phyloP scores from a whole-genome alignment of 2,329 filamentous ascomycete genomes.

The Colletotrichum sp. region DNA sequence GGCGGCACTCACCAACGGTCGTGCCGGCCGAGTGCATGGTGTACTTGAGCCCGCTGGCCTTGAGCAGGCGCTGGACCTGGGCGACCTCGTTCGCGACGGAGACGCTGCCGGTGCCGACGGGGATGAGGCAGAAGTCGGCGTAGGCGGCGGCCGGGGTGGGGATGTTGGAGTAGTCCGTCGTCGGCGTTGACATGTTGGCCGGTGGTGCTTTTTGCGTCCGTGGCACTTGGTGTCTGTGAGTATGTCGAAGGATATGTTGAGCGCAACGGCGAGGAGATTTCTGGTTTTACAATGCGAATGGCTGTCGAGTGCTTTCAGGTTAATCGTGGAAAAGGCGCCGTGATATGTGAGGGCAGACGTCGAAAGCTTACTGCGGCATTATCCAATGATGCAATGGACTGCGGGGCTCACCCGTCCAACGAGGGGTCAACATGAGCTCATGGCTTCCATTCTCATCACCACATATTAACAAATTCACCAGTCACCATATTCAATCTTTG shows the following conservation, averaged over 20 bases:
- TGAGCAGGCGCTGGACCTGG: constrained; percentile 84
- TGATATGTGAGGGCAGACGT: background rate
- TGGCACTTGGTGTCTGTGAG: background rate
- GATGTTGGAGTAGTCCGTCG: constrained; percentile 53
- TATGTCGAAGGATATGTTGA: background rate
- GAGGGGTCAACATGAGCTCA: background rate
- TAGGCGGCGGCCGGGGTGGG: constrained; percentile 77
- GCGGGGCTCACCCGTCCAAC: background rate
- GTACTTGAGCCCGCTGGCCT: constrained; percentile 80
- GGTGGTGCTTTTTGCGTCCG: background rate
- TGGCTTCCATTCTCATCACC: background rate
- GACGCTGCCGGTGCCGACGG: constrained; percentile 78
- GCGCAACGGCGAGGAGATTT: background rate
- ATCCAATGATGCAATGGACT: background rate
- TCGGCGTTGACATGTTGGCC: background rate
- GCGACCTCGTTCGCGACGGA: constrained; percentile 87
- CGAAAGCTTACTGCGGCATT: background rate
- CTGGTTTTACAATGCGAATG: background rate
- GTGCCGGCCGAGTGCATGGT: constrained; percentile 94
- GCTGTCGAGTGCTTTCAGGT: background rate
- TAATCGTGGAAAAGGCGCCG: background rate
- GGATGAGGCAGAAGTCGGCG: constrained; percentile 91
- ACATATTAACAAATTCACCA: background rate
- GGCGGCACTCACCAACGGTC: constrained; percentile 72
- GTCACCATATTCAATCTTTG: background rate